Evolutionary conservation across 192 early-diverging fungal genomes (phyloP).

Genomic region (Endogone sp.): DNA sequence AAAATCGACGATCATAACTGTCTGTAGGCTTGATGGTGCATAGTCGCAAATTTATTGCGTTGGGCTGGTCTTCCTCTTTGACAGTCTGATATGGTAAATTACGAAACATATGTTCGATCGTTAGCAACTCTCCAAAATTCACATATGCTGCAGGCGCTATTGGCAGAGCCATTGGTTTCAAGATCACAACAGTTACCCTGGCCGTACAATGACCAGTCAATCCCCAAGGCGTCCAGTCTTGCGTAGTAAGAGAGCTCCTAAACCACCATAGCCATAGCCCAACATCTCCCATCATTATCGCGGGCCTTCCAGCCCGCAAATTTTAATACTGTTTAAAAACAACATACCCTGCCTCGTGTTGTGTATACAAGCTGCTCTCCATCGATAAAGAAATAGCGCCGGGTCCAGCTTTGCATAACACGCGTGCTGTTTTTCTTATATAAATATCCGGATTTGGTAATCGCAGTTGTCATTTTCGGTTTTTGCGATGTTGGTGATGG

Average conservation of each 20-base stretch:
- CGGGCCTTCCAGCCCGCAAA: too few relatives aligned
- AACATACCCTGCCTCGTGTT: conserved; percentile 31
- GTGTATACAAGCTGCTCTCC: conserved; percentile 52
- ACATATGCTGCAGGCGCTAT: too few relatives aligned
- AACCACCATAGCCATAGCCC: too few relatives aligned
- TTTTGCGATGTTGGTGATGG: background rate
- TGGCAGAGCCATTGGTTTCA: too few relatives aligned
- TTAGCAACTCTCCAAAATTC: too few relatives aligned
- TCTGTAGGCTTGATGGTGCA: conserved; percentile 67
- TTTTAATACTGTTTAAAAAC: too few relatives aligned
- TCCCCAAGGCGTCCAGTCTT: too few relatives aligned
- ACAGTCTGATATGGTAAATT: conserved; percentile 24
- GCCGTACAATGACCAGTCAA: too few relatives aligned
- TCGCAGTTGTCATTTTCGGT: background rate
- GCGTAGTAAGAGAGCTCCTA: too few relatives aligned
- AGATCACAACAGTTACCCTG: too few relatives aligned
- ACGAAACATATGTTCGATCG: background rate
- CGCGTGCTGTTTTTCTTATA: conserved; percentile 72
- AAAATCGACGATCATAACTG: conserved; percentile 65
- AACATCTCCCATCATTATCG: too few relatives aligned
- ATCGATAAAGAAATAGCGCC: conserved; percentile 71
- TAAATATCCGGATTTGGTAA: conserved; percentile 56
- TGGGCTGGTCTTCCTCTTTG: conserved; percentile 53
- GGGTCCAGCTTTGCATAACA: conserved; percentile 75
- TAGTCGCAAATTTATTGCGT: conserved; percentile 63